phyloP scores from a whole-genome alignment of 2,329 filamentous ascomycete genomes.

The Stachybotrys chlorohalonatus region DNA sequence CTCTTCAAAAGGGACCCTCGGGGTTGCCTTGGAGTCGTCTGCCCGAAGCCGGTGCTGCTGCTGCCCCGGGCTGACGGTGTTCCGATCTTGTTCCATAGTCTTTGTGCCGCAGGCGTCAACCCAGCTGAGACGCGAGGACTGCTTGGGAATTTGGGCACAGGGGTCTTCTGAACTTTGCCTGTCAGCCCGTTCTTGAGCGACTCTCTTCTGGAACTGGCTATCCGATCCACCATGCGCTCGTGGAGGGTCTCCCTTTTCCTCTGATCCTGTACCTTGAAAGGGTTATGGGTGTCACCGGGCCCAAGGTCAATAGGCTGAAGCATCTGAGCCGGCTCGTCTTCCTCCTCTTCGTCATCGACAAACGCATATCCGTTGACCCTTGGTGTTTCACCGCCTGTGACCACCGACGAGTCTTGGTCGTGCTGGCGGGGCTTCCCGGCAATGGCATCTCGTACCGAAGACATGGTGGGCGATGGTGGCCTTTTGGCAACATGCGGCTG shows the following conservation, averaged over 20 bases:
- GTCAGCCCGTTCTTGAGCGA: slow-evolving; percentile 50
- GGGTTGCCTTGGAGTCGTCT: slow-evolving; percentile 27
- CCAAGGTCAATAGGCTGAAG: slow-evolving; percentile 46
- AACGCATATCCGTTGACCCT: slow-evolving; percentile 90
- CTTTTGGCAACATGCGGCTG: slow-evolving; percentile 30
- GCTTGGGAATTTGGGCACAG: slow-evolving; percentile 62
- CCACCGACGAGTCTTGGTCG: slow-evolving; percentile 50
- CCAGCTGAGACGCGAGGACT: slow-evolving; percentile 47
- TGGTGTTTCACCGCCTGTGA: slow-evolving; percentile 64
- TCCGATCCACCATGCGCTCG: slow-evolving; percentile 77
- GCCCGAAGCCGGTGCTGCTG: slow-evolving; percentile 21
- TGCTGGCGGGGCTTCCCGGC: slow-evolving; percentile 57
- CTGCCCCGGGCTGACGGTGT: slow-evolving; percentile 28
- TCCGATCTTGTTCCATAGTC: slow-evolving; percentile 54
- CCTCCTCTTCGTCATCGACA: slow-evolving; percentile 60
- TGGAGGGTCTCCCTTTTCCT: slow-evolving; percentile 73
- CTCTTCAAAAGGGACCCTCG: slow-evolving; percentile 28
- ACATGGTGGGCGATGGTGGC: slow-evolving; percentile 74
- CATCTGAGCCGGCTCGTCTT: slow-evolving; percentile 13
- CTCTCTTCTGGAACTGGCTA: slow-evolving; percentile 61
- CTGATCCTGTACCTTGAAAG: slow-evolving; percentile 70
- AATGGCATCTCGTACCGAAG: slow-evolving; percentile 76
- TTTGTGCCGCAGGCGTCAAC: slow-evolving; percentile 67
- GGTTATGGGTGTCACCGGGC: slow-evolving; percentile 56
- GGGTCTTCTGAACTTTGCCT: slow-evolving; percentile 48